A percentile compares a stretch with the other conserved stretches of the same genome.
Evolutionary conservation across 2,329 filamentous ascomycete genomes (phyloP).

Genomic region (Aureobasidium sp.): DNA sequence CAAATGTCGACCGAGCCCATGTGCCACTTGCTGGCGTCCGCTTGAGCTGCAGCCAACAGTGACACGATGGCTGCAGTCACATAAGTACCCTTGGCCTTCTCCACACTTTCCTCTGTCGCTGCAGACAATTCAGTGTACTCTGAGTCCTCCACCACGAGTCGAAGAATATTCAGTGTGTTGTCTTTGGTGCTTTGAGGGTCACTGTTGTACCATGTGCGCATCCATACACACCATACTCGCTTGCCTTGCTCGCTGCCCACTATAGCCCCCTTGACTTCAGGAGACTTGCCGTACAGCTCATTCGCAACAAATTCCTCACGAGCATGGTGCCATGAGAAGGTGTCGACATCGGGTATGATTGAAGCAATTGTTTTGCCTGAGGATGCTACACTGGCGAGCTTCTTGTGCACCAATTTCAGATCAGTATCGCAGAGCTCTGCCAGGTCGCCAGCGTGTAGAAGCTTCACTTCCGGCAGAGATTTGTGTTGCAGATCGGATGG

Average conservation of each 20-base stretch:
- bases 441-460: constrained; percentile 55
- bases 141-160: constrained; percentile 58
- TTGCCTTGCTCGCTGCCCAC: constrained; percentile 45
- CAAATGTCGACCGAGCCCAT: constrained; percentile 69
- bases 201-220: constrained; percentile 55
- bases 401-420: constrained; percentile 52
- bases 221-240: constrained; percentile 70
- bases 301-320: constrained; percentile 72
- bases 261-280: constrained; percentile 63
- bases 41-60: constrained; percentile 60
- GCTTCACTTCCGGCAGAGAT: constrained; percentile 15
- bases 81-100: constrained; percentile 17
- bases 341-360: constrained; percentile 59
- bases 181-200: constrained; percentile 47
- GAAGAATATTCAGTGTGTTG: constrained; percentile 64
- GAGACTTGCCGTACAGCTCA: constrained; percentile 52
- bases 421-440: constrained; percentile 57
- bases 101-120: constrained; percentile 21
- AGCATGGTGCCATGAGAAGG: constrained; percentile 69
- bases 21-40: constrained; percentile 64
- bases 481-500: constrained; percentile 29
- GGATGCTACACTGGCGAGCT: constrained; percentile 34
- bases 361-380: constrained; percentile 52
- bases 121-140: constrained; percentile 21
- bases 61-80: constrained; percentile 49